Evolutionary conservation across 1,284 basidiomycete species (phyloP).

Genomic region (Apiotrichum domesticum): DNA sequence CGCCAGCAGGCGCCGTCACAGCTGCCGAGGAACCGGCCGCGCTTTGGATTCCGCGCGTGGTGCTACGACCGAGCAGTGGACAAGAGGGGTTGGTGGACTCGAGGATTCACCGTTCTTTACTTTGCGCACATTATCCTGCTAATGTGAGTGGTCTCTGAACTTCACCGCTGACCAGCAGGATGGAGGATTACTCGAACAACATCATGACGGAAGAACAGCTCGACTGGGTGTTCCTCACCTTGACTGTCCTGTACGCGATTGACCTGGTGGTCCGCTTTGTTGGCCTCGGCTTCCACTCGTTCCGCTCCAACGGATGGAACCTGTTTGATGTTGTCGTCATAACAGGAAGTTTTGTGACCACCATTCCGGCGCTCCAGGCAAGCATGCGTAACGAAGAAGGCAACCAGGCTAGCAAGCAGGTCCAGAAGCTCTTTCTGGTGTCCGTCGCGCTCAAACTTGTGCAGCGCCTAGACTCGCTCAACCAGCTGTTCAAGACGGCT

Average conservation of each 20-base stretch:
- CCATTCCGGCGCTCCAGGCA: slow-evolving; percentile 63
- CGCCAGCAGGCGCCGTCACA: slow-evolving; percentile 77
- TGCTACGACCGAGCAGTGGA: slow-evolving; percentile 84
- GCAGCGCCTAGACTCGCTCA: slow-evolving; percentile 79
- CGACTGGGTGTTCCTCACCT: slow-evolving; percentile 69
- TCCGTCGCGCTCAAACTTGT: slow-evolving; percentile 91
- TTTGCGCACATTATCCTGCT: slow-evolving; percentile 77
- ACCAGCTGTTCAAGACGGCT: slow-evolving; percentile 95
- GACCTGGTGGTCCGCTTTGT: slow-evolving; percentile 73
- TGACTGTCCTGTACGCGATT: slow-evolving; percentile 68
- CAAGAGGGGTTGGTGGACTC: slow-evolving; percentile 92
- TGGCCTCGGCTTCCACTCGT: slow-evolving; percentile 80
- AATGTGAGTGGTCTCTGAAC: slow-evolving; percentile 56
- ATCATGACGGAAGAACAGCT: slow-evolving; percentile 58
- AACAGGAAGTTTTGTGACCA: slow-evolving; percentile 75
- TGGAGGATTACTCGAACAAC: slow-evolving; percentile 65
- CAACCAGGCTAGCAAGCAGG: slow-evolving; percentile 52
- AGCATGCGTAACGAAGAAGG: slow-evolving; percentile 18
- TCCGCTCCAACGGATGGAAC: slow-evolving; percentile 85
- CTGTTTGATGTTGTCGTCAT: slow-evolving; percentile 83
- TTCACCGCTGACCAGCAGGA: slow-evolving; percentile 52
- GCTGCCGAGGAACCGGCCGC: slow-evolving; percentile 39
- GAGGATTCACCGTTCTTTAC: slow-evolving; percentile 74
- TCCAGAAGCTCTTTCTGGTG: slow-evolving; percentile 93
- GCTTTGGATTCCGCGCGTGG: slow-evolving; percentile 60